Percentiles rank a stretch among this genome's conserved stretches.
phyloP scores from a whole-genome alignment of 495 filamentous ascomycete species.

The Acidomyces sp. region DNA sequence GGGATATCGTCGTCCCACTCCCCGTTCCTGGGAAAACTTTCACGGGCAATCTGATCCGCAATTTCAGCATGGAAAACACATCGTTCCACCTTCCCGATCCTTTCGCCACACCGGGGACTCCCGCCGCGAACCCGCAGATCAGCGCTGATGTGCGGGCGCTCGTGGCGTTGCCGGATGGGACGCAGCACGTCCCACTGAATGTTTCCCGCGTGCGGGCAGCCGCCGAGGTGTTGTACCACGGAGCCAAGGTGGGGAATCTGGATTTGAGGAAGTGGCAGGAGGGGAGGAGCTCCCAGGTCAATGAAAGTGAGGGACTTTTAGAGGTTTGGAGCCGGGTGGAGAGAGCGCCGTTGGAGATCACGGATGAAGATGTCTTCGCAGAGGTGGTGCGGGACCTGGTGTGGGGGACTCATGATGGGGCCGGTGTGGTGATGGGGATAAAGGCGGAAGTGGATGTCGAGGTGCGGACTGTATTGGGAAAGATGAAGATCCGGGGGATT shows the following conservation, averaged over 20 bases:
- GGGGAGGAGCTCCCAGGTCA: slow-evolving; percentile 61
- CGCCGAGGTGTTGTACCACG: slow-evolving; percentile 65
- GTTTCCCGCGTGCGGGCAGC: slow-evolving; percentile 61
- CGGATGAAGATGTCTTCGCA: slow-evolving; percentile 58
- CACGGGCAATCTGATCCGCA: slow-evolving; percentile 67
- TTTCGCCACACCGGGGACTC: slow-evolving; percentile 59
- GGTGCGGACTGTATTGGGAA: slow-evolving; percentile 64
- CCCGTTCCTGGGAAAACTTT: slow-evolving; percentile 69
- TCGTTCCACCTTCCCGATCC: slow-evolving; percentile 72
- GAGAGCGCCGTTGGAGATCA: slow-evolving; percentile 68
- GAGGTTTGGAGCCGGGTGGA: slow-evolving; percentile 60
- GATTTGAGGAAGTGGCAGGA: slow-evolving; percentile 69
- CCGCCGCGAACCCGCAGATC: slow-evolving; percentile 59
- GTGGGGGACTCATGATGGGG: slow-evolving; percentile 56
- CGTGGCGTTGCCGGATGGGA: slow-evolving; percentile 63
- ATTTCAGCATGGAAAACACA: slow-evolving; percentile 72
- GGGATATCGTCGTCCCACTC: slow-evolving; percentile 69
- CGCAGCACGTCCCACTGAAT: slow-evolving; percentile 69
- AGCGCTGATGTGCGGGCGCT: slow-evolving; percentile 70
- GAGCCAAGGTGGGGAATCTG: slow-evolving; percentile 60
- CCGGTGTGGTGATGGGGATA: slow-evolving; percentile 51
- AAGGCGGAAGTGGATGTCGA: slow-evolving; percentile 74
- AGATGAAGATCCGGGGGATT: slow-evolving; percentile 63
- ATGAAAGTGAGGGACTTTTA: slow-evolving; percentile 41
- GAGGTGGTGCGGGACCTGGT: slow-evolving; percentile 62